phyloP scores from a whole-genome alignment of 1,284 basidiomycete species.

The Amylostereum chailletii region DNA sequence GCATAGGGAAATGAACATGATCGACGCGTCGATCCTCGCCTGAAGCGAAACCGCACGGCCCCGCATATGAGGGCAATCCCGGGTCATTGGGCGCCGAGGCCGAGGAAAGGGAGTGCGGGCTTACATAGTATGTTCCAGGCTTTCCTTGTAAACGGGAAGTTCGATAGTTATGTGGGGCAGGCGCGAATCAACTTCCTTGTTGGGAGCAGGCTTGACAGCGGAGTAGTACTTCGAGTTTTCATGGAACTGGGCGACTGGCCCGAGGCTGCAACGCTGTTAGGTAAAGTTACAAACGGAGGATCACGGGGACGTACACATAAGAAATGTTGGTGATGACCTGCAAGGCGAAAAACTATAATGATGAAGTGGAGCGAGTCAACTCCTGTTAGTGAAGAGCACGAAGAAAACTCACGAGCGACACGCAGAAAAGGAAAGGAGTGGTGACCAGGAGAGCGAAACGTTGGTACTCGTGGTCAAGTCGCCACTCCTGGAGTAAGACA shows the following conservation, averaged over 20 bases:
- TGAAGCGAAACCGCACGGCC: no score
- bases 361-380: not conserved
- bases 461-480: slow-evolving; percentile 53
- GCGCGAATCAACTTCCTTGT: slow-evolving; percentile 47
- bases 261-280: slow-evolving; percentile 32
- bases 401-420: slow-evolving; percentile 49
- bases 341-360: slow-evolving; percentile 49
- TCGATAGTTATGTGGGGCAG: slow-evolving; percentile 72
- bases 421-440: slow-evolving; percentile 62
- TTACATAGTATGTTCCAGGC: slow-evolving; percentile 58
- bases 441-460: slow-evolving; percentile 61
- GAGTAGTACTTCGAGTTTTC: slow-evolving; percentile 71
- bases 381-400: not conserved
- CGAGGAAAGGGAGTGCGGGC: slow-evolving; percentile 16
- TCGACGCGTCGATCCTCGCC: no score
- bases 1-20: not conserved
- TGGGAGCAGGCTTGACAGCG: slow-evolving; percentile 47
- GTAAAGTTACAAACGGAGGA: slow-evolving; percentile 7
- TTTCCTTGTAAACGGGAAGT: slow-evolving; percentile 80
- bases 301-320: slow-evolving; percentile 35
- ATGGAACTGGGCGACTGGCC: slow-evolving; percentile 68
- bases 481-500: slow-evolving; percentile 54
- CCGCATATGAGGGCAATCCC: no score
- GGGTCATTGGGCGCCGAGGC: not conserved
- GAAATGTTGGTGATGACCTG: slow-evolving; percentile 54